Percentiles rank a stretch among this genome's conserved stretches.
Conservation (phyloP, 139 green algal genomes). For the Chlamydomonas eustigma region DNA sequence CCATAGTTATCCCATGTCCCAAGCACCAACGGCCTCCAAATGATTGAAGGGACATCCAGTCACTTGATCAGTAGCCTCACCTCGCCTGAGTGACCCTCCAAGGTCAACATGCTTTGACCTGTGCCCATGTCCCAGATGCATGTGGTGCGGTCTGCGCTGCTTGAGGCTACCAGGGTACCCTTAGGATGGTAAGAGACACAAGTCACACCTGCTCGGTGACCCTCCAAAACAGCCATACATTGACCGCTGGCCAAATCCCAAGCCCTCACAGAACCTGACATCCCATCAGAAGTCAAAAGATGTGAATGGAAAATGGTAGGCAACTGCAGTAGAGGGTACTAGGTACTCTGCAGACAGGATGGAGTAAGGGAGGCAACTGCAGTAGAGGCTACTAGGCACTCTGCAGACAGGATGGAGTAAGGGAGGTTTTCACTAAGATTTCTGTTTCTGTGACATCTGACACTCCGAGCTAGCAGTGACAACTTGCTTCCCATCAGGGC, state of each 20-base stretch:
- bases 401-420: too few relatives aligned
- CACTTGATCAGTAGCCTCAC: neutral
- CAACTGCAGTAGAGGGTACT: too few relatives aligned
- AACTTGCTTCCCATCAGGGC: slow-evolving; percentile 14
- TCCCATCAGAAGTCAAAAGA: too few relatives aligned
- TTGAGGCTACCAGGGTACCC: slow-evolving; percentile 4
- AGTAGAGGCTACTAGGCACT: too few relatives aligned
- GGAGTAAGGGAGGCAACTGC: too few relatives aligned
- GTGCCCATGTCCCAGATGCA: slow-evolving; percentile 13
- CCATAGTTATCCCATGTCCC: too few relatives aligned
- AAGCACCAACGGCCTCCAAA: too few relatives aligned
- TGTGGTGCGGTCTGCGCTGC: neutral
- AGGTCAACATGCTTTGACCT: neutral
- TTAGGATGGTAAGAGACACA: neutral
- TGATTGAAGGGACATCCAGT: too few relatives aligned
- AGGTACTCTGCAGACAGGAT: too few relatives aligned
- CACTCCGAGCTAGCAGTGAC: neutral
- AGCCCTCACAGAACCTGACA: neutral
- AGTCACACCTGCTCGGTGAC: slow-evolving; percentile 6
- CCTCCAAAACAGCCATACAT: slow-evolving; percentile 2
- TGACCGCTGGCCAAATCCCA: slow-evolving; percentile 19
- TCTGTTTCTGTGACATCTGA: too few relatives aligned
- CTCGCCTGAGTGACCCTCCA: neutral
- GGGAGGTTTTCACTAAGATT: neutral
- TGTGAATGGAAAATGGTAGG: too few relatives aligned